Base-by-base conservation (phyloP, 345 rosid genomes). In the Pugionium dolabratum region DNA sequence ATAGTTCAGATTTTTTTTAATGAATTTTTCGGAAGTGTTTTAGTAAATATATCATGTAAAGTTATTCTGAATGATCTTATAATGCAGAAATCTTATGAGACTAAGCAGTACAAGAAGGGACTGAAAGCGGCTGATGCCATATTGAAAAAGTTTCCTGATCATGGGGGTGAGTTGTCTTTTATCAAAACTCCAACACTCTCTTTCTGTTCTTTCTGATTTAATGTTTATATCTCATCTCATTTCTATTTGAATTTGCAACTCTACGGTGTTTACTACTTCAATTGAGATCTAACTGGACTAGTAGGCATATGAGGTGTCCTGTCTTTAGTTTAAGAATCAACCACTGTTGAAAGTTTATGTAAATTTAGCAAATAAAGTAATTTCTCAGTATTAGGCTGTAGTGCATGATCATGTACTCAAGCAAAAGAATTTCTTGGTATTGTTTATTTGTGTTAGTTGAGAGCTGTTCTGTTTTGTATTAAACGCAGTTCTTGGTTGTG, bases 51-150 rank as follows among this genome's bases (percentile, higher is more conserved):
- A 18, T 18, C 26, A 25, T 1, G 35, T 43, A 26, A 35, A 47
- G 7, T 60, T 48, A 53, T 48, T 62, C 54, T 10, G 54, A 36
- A 33, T 9, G 31, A 6, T 67, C 56, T 46, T 27, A 50, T 35
- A 26, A 70, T 72, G 83, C 85, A 95, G 99, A 95, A 91, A 91
- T 95, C 99, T 36, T 95, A 91, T 78, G 99, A 95, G 78, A 89
- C 91, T 30, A 95, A 95, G 63, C 98, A 91, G 79, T 95, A 95
- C 76, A 95, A 95, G 86, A 95, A 89, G 80, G 99, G 98, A 35
- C 67, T 95, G 75, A 95, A 89, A 84, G 94, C 99, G 10, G 99
- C 99, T 33, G 99, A 95, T 84, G 74, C 96, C 52, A 95, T 95
- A 51, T 74, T 91, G 76, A 91, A 86, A 76, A 95, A 91, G 83